These are phyloP conservation scores for Geranium rotundifolium DNA, from an alignment of 345 rosid species.

Conservation along the genomic window DNA sequence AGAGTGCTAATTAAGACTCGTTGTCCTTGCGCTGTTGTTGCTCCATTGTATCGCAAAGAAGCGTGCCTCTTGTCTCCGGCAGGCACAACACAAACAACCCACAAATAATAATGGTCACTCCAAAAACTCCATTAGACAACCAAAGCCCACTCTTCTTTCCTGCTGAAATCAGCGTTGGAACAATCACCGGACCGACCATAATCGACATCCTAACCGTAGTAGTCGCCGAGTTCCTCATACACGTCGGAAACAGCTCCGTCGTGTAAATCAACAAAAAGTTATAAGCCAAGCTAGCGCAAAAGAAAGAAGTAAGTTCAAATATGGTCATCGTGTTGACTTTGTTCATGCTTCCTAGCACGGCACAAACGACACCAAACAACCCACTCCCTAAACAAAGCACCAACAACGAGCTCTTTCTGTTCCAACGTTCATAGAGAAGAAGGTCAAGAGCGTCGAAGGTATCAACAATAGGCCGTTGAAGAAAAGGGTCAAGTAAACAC, in stretches of 20 bases:
- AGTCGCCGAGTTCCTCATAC: constrained; percentile 52
- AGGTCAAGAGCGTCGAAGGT: constrained; percentile 27
- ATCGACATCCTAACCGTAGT: constrained; percentile 54
- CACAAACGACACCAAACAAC: too few relatives aligned
- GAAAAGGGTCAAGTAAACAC: constrained; percentile 27
- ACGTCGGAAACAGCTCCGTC: constrained; percentile 49
- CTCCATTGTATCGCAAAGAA: constrained; percentile 48
- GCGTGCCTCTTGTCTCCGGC: too few relatives aligned
- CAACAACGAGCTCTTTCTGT: constrained; percentile 25
- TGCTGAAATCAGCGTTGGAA: constrained; percentile 44
- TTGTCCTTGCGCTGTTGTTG: constrained; percentile 40
- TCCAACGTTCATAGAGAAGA: constrained; percentile 18
- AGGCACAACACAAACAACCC: too few relatives aligned
- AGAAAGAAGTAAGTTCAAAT: too few relatives aligned
- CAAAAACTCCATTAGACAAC: constrained; percentile 40
- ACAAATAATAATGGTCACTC: constrained; percentile 38
- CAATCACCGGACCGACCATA: constrained; percentile 44
- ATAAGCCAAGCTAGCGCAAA: too few relatives aligned
- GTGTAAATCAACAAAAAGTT: constrained; percentile 36
- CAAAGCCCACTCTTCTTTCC: constrained; percentile 27
- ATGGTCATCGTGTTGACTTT: too few relatives aligned
- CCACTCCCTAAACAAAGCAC: too few relatives aligned
- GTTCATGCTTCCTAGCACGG: too few relatives aligned
- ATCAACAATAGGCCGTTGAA: constrained; percentile 36
- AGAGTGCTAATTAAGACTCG: too few relatives aligned